Conservation (phyloP, 225 moss, liverwort and hornwort genomes). For the Thuidium tamariscinum region DNA sequence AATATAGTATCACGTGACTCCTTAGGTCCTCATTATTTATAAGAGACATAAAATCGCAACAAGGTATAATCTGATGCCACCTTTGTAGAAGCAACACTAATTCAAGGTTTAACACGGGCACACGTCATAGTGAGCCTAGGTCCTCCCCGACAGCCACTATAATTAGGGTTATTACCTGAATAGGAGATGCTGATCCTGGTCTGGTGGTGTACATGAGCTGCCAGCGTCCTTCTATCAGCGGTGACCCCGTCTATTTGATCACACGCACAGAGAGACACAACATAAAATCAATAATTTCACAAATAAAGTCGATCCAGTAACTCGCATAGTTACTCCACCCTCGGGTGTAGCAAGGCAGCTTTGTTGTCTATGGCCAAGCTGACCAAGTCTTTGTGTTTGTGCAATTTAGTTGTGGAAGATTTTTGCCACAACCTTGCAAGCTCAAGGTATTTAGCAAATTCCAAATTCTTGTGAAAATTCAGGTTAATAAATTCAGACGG, state of each 20-base stretch:
- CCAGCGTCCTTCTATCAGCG: constrained; percentile 89
- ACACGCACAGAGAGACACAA: not conserved
- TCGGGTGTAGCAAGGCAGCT: not conserved
- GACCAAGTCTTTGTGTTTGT: not conserved
- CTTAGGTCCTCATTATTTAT: not conserved
- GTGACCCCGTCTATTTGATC: constrained; percentile 58
- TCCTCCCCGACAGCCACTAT: not conserved
- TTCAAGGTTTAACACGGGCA: not conserved
- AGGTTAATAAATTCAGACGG: not conserved
- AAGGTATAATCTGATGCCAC: not conserved
- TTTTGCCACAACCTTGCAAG: not conserved
- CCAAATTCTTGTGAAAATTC: no score
- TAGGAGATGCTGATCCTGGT: constrained; percentile 86
- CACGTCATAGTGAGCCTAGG: not conserved
- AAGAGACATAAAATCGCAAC: not conserved
- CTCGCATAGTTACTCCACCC: not conserved
- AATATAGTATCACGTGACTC: not conserved
- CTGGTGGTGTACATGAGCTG: constrained; percentile 96
- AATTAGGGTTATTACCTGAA: constrained; percentile 44
- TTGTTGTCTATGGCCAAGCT: not conserved
- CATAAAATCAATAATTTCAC: not conserved
- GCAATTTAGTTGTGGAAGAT: not conserved
- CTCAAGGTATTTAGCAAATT: not conserved
- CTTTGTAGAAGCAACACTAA: not conserved
- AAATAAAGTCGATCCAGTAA: not conserved